phyloP scores from a whole-genome alignment of 139 green algal species.

The Chlorella sp. region DNA sequence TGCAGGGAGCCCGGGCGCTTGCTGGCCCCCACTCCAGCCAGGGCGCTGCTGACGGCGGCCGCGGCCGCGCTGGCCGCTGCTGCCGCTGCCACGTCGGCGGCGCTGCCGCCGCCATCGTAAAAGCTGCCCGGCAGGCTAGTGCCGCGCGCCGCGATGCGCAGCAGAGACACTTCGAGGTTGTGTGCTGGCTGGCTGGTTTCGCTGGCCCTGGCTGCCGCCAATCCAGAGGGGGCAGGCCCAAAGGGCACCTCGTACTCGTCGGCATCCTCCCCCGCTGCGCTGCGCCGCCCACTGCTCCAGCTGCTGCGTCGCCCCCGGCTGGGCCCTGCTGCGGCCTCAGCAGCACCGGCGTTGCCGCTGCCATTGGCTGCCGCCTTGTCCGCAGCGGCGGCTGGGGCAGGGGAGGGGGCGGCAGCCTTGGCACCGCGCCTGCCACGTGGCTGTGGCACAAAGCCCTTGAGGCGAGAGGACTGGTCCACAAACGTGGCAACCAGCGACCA shows the following conservation, averaged over 20 bases:
- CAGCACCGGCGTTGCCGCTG: background rate
- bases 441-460: slow-evolving; percentile 10
- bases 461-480: slow-evolving; percentile 25
- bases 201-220: background rate
- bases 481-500: slow-evolving; percentile 68
- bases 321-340: background rate
- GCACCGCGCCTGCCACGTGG: background rate
- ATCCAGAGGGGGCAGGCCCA: background rate
- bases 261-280: background rate
- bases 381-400: too few species aligned
- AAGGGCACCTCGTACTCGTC: slow-evolving; percentile 16
- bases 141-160: background rate
- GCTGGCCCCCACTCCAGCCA: background rate
- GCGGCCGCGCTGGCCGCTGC: background rate
- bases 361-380: too few species aligned
- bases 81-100: background rate
- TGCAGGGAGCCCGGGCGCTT: background rate
- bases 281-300: too few species aligned
- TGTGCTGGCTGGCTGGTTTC: background rate
- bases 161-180: background rate
- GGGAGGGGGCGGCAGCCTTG: background rate
- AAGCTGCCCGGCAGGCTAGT: background rate
- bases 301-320: background rate
- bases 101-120: background rate
- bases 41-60: background rate